Evolutionary conservation across 176 grass and related monocot genomes (phyloP), one percentile per base, ranked within the genome.

Genomic region (Carex pumila): DNA sequence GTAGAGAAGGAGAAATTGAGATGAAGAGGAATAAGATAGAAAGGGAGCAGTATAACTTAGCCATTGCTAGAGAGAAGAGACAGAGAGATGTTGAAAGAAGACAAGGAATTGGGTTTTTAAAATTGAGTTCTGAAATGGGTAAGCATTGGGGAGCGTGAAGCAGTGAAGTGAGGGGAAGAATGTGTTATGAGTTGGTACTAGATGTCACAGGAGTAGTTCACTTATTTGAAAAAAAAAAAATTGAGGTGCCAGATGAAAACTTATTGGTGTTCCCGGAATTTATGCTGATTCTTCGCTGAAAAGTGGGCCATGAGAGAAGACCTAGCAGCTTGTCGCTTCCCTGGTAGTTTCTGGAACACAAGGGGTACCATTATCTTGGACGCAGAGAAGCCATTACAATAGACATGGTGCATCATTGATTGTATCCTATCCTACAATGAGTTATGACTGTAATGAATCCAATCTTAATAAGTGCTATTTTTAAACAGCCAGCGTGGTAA

Each of bases 91-190:
- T 45, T 10, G 39, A 18, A 65, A 83, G 81, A 9, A 69, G 81
- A 83, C 81, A 68, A 82, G 2, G 21, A 31, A 69, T 68, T 12
- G 62, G 25, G 81, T 67, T 83, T 83, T 25, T 83, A 67, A 67
- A 83, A 68, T 65, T 67, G 62, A 65, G 80, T 54, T 32, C 68
- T 54, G 80, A n/a, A 68, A 82, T 25, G 61, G 63, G 61, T 83
- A 13, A 53, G 21, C 61, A 53, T 83, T 18, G 41, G 81, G 21
- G 41, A 21, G 0, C 34, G 62, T 32, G 57, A 81, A 81, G 55
- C 49, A 54, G 62, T 32, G 57, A 81, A 81, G 55, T 47, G 21
- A 68, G 47, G 81, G 10, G 61, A 81, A 6, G 55, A 41, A 21
- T n/a, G 18, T 22, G 56, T 58, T 61, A 13, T 8, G 45, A 47